Evolutionary conservation across 768 basidiomycete species (phyloP).

Genomic region (Cyclocybe aegerita): DNA sequence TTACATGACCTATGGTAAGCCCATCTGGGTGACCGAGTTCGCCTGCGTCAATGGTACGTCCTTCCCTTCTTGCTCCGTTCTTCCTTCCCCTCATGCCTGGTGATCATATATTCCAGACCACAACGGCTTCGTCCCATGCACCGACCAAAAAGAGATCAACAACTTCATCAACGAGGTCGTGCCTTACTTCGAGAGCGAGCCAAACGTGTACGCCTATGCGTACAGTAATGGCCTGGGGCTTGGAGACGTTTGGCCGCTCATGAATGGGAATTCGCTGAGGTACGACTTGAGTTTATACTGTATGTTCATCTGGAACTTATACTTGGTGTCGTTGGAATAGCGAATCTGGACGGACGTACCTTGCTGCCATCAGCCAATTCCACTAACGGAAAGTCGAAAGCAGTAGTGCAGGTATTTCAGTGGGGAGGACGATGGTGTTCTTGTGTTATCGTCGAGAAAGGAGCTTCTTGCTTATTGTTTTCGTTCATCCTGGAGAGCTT

Average conservation of each 20-base stretch:
- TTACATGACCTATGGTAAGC: slow-evolving; percentile 43
- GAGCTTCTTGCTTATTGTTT: no score
- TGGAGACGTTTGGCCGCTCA: slow-evolving; percentile 46
- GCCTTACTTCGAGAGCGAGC: slow-evolving; percentile 34
- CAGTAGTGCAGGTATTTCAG: background rate
- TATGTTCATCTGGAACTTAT: background rate
- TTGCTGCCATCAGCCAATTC: slow-evolving; percentile 38
- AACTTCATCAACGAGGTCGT: slow-evolving; percentile 39
- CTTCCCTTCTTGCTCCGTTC: background rate
- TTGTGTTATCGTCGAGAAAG: no score
- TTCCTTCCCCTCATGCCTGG: background rate
- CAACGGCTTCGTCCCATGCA: slow-evolving; percentile 41
- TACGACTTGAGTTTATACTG: slow-evolving; percentile 9
- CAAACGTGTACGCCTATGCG: slow-evolving; percentile 40
- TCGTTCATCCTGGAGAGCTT: no score
- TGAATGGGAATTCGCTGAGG: slow-evolving; percentile 35
- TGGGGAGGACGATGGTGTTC: no score
- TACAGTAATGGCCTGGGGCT: slow-evolving; percentile 49
- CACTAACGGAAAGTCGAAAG: slow-evolving; percentile 20
- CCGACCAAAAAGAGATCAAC: slow-evolving; percentile 42
- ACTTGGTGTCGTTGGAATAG: slow-evolving; percentile 16
- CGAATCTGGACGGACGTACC: slow-evolving; percentile 40
- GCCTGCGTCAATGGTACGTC: slow-evolving; percentile 44
- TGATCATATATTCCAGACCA: slow-evolving; percentile 23
- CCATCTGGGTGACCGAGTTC: slow-evolving; percentile 49